Evolutionary conservation across 176 grass and related monocot species (phyloP), one percentile per base, ranked within the genome.

Genomic region (Eragrostis curvula): DNA sequence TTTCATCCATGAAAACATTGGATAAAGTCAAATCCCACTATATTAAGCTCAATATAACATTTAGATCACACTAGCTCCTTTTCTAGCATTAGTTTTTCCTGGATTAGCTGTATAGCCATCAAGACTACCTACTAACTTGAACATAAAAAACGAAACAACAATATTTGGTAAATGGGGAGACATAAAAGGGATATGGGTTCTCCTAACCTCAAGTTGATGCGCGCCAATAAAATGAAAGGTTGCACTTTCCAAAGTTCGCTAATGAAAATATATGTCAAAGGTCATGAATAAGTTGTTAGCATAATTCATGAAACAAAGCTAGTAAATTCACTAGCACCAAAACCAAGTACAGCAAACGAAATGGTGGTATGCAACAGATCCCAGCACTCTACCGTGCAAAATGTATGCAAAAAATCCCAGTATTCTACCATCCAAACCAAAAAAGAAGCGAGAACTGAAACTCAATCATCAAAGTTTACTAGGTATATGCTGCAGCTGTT

Each of bases 121-220:
- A 25, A 45, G 36, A n/a, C 10, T 10, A 40, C 20, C 15, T 47
- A 20, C 79, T 56, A 29, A 71, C 28, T 55, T 47, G 39, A 65
- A 40, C 20, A 72, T 20, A 47, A 29, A 42, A 32, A 50, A 29
- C 10, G 18, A 21, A 68, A 60, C 50, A 84, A 79, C 14, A 12
- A 17, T 12, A n/a, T 28, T 10, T 20, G 41, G 23, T n/a, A 67
- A 68, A 68, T 74, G 30, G 12, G 45, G 82, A 62, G 23, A 18
- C 14, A 73, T 11, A 83, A 14, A 76, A 46, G 30, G 63, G 28
- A 73, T 68, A 17, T 68, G 23, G 48, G 49, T 68, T 50, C 27
- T 84, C 71, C 86, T 66, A 42, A 84, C 59, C 81, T 68, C 70
- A 67, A 80, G 56, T 59, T 52, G 81, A 60, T 68, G 29, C 41